Base-by-base conservation (phyloP, 805 yeast species). In the Myxozyma vanderwaltii region DNA sequence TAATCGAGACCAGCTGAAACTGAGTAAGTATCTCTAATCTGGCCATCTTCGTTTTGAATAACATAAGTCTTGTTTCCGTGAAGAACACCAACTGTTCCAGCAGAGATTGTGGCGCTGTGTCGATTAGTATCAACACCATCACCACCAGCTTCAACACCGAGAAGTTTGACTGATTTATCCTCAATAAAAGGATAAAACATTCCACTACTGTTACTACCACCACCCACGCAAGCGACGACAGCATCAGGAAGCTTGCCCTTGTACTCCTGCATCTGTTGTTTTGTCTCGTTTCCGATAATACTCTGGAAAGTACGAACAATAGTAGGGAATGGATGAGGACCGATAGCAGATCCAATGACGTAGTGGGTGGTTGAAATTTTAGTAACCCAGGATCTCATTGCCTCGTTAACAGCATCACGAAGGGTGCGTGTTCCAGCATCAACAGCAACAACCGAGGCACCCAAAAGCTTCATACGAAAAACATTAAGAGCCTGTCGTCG, bases 131-230 rank as follows among this genome's bases (percentile, higher is more conserved):
- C 90, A 52, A 92, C 66, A 72, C 99, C 99, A 68, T 89, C 96
- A 75, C 99, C 99, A 74, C 97, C 99, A 51, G 99, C 99, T 78
- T 94, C 99, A 61, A 91, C 90, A 74, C 99, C 99, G 31, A 91
- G 76, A 72, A 94, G 78, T 71, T 82, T 83, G 46, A 94, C 99
- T 7, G 82, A 77, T 15, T 72, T 65, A 72, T 91, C 97, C 17
- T 89, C 78, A 72, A 90, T 95, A 72, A 94, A 94, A 55, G 98
- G 97, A 23, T 90, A 85, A 75, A 94, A 94, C 82, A 92, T 84
- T 74, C 99, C 99, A 33, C 95, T 84, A 52, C 96, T 86, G 81
- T 94, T 94, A 19, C 97, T 90, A 56, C 99, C 99, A 71, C 99
- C 99, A 70, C 99, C 99, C 51, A 94, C 99, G 81, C 99, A 94